Conservation (phyloP, 2,329 filamentous ascomycete genomes). For the Ceratocystis diversiconidia region DNA sequence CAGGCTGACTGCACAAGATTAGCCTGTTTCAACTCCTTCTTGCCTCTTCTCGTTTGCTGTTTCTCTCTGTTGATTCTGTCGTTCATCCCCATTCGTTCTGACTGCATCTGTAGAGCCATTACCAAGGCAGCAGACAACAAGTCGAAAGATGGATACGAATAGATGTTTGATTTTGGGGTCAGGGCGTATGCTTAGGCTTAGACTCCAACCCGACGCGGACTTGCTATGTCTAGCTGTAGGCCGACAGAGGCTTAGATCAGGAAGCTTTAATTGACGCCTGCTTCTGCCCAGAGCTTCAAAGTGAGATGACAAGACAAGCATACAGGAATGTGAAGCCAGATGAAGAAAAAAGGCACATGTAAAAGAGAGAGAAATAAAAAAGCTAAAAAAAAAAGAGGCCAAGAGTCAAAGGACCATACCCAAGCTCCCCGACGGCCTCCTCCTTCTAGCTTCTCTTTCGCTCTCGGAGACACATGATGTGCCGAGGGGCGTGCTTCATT, state of each 20-base stretch:
- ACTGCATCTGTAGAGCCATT: background rate
- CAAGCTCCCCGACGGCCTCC: conserved; percentile 2
- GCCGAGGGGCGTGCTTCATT: background rate
- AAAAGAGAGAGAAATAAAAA: background rate
- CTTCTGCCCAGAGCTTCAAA: background rate
- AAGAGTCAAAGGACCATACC: background rate
- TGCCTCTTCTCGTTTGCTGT: background rate
- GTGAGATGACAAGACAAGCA: background rate
- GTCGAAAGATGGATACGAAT: background rate
- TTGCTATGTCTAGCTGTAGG: background rate
- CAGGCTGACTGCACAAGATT: background rate
- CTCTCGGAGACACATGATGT: background rate
- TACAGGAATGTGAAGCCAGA: background rate
- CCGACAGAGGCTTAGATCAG: background rate
- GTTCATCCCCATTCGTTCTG: background rate
- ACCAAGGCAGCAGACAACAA: background rate
- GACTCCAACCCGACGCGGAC: background rate
- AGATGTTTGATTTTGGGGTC: background rate
- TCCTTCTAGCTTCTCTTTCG: conserved; percentile 1
- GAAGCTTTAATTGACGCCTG: background rate
- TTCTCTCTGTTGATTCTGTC: background rate
- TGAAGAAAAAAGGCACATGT: background rate
- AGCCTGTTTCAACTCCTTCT: background rate
- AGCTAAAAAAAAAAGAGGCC: background rate
- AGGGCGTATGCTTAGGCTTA: background rate